A percentile compares a stretch with the other conserved stretches of the same genome.
Conservation (phyloP, 176 grass and related monocot genomes). For the Ampelocalamus luodianensis region DNA sequence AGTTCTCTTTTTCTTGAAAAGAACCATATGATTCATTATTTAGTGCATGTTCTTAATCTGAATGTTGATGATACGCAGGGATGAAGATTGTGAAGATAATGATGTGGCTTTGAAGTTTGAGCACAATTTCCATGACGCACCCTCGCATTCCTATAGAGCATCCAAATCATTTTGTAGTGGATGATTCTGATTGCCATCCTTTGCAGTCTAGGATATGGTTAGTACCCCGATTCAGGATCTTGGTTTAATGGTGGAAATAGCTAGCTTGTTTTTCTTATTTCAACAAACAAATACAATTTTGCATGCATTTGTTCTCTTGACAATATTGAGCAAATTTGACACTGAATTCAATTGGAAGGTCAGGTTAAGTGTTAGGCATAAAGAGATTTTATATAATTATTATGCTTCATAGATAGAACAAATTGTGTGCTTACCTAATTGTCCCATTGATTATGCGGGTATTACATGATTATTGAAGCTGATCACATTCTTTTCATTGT, state of each 20-base stretch:
- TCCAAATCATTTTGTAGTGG: conserved; percentile 66
- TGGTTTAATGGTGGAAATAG: conserved; percentile 32
- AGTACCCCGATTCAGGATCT: conserved; percentile 42
- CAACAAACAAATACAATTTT: neutral
- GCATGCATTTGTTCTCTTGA: neutral
- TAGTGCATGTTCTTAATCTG: neutral
- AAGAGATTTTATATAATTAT: neutral
- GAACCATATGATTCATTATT: neutral
- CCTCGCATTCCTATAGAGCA: conserved; percentile 82
- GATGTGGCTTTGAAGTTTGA: conserved; percentile 74
- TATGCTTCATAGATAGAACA: neutral
- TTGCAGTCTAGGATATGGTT: conserved; percentile 92
- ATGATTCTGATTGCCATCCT: conserved; percentile 90
- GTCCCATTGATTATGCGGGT: conserved; percentile 50
- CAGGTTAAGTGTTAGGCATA: neutral
- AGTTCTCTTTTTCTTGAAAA: neutral
- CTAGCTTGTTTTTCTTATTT: neutral
- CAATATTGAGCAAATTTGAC: neutral
- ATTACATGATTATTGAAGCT: conserved; percentile 92
- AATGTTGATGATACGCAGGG: conserved; percentile 49
- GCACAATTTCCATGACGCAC: conserved; percentile 91
- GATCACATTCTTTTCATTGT: conserved; percentile 98
- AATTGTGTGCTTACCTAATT: neutral
- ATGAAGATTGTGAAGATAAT: conserved; percentile 99
- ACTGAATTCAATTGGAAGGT: conserved; percentile 20